Evolutionary conservation across 2,329 filamentous ascomycete species (phyloP).

Genomic region (Fusarium luffae): DNA sequence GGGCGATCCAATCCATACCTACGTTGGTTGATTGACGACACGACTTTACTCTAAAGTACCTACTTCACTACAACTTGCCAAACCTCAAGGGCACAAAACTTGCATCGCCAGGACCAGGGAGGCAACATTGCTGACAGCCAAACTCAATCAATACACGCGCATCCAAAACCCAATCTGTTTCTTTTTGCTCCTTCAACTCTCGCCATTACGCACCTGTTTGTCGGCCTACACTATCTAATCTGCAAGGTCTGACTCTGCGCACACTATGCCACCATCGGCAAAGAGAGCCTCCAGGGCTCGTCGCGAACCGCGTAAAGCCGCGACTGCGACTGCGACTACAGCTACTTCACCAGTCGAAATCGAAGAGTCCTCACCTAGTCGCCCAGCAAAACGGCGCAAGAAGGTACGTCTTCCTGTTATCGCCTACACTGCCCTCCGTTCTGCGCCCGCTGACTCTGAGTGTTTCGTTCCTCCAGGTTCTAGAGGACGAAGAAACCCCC

Average conservation of each 20-base stretch:
- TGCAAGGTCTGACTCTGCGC: slow-evolving; percentile 18
- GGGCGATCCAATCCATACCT: slow-evolving; percentile 16
- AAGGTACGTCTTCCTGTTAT: slow-evolving; percentile 56
- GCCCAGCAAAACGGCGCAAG: slow-evolving; percentile 73
- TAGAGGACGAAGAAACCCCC: slow-evolving; percentile 52
- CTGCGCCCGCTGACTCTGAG: slow-evolving; percentile 26
- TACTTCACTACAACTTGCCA: slow-evolving; percentile 21
- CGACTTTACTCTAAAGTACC: slow-evolving; percentile 29
- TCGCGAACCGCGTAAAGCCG: slow-evolving; percentile 54
- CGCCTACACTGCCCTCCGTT: neutral
- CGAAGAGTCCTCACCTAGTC: slow-evolving; percentile 68
- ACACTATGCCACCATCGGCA: slow-evolving; percentile 52
- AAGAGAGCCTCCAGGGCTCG: slow-evolving; percentile 53
- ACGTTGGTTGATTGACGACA: slow-evolving; percentile 38
- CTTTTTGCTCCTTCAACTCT: neutral
- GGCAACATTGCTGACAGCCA: slow-evolving; percentile 5
- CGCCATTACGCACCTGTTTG: slow-evolving; percentile 4
- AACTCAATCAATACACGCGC: neutral
- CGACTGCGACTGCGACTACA: slow-evolving; percentile 48
- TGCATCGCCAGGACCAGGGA: slow-evolving; percentile 2
- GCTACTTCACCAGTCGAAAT: slow-evolving; percentile 51
- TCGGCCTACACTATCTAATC: slow-evolving; percentile 2
- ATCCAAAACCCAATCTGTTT: neutral
- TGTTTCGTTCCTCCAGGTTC: slow-evolving; percentile 47
- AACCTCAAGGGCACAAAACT: slow-evolving; percentile 24